Evolutionary conservation across 2,329 filamentous ascomycete genomes (phyloP).

Genomic region (Fusarium verticillioides): DNA sequence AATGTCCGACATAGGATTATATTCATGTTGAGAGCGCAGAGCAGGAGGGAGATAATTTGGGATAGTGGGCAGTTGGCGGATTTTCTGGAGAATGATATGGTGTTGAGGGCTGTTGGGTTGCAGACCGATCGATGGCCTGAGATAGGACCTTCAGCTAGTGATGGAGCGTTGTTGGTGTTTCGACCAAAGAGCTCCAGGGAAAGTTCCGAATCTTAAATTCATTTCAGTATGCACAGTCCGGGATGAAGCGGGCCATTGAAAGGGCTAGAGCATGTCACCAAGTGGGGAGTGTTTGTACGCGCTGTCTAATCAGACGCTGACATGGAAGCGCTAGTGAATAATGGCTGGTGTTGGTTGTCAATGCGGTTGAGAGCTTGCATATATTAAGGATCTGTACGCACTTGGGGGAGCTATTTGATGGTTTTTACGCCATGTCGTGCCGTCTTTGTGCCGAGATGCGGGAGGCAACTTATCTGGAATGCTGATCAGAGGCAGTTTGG

Average conservation of each 20-base stretch:
- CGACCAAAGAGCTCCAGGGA: background rate
- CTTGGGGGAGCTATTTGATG: background rate
- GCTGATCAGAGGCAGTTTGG: background rate
- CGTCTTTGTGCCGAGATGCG: background rate
- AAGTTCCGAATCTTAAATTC: background rate
- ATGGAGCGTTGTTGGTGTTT: background rate
- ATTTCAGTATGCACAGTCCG: too few relatives aligned
- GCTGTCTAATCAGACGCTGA: background rate
- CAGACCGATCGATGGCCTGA: constrained; percentile 8
- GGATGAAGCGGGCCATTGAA: background rate
- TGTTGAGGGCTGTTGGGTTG: background rate
- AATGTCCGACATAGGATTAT: background rate
- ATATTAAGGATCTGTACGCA: background rate
- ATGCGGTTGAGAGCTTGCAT: background rate
- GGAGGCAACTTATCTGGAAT: background rate
- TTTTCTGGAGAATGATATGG: constrained; percentile 3
- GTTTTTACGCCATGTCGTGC: background rate
- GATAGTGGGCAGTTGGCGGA: constrained; percentile 3
- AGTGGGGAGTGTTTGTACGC: background rate
- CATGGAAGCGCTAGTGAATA: background rate
- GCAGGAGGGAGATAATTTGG: constrained; percentile 13
- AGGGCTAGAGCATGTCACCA: background rate
- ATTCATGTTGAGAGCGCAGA: background rate
- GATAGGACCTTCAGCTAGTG: constrained; percentile 3
- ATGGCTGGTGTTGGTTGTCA: background rate